A percentile compares a stretch with the other conserved stretches of the same genome.
Conservation (phyloP, 2,329 filamentous ascomycete genomes). For the Verticillium klebahnii region DNA sequence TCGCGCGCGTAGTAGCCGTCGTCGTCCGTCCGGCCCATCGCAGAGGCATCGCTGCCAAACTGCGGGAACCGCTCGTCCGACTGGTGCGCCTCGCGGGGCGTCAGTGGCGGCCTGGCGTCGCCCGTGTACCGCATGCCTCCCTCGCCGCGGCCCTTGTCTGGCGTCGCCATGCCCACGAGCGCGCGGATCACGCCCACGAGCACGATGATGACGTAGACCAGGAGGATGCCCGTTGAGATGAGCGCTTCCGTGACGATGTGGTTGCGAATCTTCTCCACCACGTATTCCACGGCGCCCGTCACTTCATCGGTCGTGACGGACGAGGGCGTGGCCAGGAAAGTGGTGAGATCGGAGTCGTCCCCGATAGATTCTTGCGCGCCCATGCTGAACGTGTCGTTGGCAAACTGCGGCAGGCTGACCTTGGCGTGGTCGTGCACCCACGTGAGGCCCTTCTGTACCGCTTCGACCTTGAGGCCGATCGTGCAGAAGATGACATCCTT, state of each 20-base stretch:
- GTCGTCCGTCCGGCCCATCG: constrained; percentile 2
- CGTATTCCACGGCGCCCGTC: constrained; percentile 66
- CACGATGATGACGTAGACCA: constrained; percentile 74
- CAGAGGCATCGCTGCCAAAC: constrained; percentile 10
- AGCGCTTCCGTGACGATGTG: constrained; percentile 73
- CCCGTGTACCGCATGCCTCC: constrained; percentile 35
- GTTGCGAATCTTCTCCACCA: constrained; percentile 62
- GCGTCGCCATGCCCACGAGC: constrained; percentile 52
- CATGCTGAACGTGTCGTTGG: constrained; percentile 76
- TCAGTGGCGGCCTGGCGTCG: constrained; percentile 21
- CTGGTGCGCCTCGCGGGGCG: constrained; percentile 11
- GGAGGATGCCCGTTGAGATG: constrained; percentile 69
- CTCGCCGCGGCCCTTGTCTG: constrained; percentile 52
- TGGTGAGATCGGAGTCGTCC: constrained; percentile 55
- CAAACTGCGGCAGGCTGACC: constrained; percentile 72
- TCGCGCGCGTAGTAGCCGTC: constrained; percentile 13
- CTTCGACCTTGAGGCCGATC: constrained; percentile 80
- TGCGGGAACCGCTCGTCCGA: constrained; percentile 9
- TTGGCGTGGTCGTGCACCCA: constrained; percentile 89
- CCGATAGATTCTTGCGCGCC: constrained; percentile 62
- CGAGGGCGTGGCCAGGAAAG: constrained; percentile 74
- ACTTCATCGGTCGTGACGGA: constrained; percentile 76
- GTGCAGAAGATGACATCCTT: constrained; percentile 79
- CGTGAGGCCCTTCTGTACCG: constrained; percentile 82
- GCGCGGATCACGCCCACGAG: constrained; percentile 69